These are phyloP conservation scores for Zygnema circumcarinatum DNA, from an alignment of 139 green algal genomes.

Conservation along the genomic window DNA sequence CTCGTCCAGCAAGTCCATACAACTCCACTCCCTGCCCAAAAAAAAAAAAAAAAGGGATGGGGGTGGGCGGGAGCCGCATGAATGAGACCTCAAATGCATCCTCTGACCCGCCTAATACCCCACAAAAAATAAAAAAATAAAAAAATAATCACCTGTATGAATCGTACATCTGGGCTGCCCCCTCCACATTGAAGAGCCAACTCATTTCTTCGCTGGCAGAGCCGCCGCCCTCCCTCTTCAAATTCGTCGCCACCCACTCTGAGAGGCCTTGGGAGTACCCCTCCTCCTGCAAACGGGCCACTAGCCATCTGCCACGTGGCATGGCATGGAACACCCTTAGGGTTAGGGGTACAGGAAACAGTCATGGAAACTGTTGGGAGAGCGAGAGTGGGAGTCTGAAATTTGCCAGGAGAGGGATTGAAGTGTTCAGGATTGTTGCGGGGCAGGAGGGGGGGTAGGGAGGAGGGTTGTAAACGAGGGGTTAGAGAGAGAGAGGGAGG, in stretches of 20 bases:
- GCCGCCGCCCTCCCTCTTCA: slow-evolving; percentile 51
- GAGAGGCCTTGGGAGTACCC: slow-evolving; percentile 70
- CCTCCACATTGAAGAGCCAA: slow-evolving; percentile 76
- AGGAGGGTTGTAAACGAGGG: too few species aligned
- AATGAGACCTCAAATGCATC: too few species aligned
- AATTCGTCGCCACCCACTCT: slow-evolving; percentile 82
- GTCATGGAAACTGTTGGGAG: neutral
- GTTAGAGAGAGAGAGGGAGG: too few species aligned
- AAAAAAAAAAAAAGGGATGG: neutral
- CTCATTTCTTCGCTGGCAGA: slow-evolving; percentile 44
- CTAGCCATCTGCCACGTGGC: slow-evolving; percentile 39
- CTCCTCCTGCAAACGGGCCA: neutral
- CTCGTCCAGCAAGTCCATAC: slow-evolving; percentile 15
- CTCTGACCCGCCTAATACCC: too few species aligned
- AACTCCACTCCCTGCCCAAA: slow-evolving; percentile 1
- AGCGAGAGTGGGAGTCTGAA: too few species aligned
- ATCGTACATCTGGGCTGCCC: slow-evolving; percentile 73
- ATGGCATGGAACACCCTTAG: slow-evolving; percentile 3
- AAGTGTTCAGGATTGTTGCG: too few species aligned
- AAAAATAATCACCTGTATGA: slow-evolving; percentile 66
- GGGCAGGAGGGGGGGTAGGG: too few species aligned
- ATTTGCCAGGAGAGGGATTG: too few species aligned
- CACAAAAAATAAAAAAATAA: neutral
- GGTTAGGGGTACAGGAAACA: neutral
- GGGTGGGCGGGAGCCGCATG: too few species aligned